Percentiles rank a stretch among this genome's conserved stretches.
These are phyloP conservation scores for Leishmania lainsoni DNA, from an alignment of 208 protist genomes.

Conservation along the genomic window DNA sequence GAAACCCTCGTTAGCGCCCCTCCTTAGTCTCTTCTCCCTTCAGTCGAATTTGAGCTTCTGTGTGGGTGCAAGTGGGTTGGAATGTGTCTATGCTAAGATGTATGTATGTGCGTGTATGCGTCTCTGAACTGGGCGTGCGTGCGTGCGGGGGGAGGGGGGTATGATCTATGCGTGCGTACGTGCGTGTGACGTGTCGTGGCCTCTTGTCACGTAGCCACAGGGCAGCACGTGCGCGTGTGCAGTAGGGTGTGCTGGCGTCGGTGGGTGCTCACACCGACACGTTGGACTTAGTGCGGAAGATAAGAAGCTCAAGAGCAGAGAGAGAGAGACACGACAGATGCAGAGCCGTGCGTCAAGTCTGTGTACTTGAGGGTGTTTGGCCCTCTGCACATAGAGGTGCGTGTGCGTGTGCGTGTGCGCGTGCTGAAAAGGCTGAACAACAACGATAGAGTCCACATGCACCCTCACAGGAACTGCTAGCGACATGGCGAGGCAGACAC, in stretches of 20 bases:
- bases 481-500: neutral
- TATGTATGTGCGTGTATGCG: neutral
- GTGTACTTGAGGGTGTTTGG: neutral
- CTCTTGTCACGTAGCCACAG: neutral
- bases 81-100: neutral
- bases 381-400: neutral
- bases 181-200: neutral
- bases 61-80: neutral
- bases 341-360: neutral
- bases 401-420: neutral
- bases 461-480: neutral
- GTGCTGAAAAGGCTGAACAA: neutral
- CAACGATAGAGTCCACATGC: neutral
- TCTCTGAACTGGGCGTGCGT: neutral
- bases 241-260: neutral
- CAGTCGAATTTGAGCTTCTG: neutral
- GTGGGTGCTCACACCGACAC: neutral
- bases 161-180: slow-evolving; percentile 1
- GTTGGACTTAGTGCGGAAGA: neutral
- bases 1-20: neutral
- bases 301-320: neutral
- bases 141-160: neutral
- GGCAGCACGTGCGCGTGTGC: neutral
- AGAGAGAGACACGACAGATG: neutral
- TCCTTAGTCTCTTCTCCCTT: neutral